Percentiles rank a stretch among this genome's conserved stretches.
Conservation (phyloP, 2,329 filamentous ascomycete genomes). For the Pseudogymnoascus sp. region DNA sequence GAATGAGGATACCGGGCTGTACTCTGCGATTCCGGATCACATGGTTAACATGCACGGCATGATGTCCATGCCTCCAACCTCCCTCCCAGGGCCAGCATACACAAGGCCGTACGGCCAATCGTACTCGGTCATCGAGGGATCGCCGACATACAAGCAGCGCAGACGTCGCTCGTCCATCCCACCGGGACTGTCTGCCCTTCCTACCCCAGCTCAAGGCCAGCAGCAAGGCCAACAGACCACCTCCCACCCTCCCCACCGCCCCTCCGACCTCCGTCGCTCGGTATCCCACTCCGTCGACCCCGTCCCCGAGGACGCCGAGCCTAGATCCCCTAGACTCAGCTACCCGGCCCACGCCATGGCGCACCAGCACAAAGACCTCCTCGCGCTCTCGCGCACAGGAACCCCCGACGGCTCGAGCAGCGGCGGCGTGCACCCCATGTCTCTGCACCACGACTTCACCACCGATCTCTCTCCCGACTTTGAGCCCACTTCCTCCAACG, state of each 20-base stretch:
- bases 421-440: conserved; percentile 36
- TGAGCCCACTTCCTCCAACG: conserved; percentile 24
- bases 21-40: conserved; percentile 89
- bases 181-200: conserved; percentile 61
- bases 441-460: conserved; percentile 67
- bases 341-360: conserved; percentile 56
- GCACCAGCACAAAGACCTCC: conserved; percentile 68
- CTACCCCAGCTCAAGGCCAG: conserved; percentile 49
- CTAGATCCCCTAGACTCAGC: conserved; percentile 66
- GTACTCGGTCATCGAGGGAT: conserved; percentile 94
- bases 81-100: conserved; percentile 72
- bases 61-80: conserved; percentile 83
- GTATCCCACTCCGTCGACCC: conserved; percentile 82
- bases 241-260: conserved; percentile 56
- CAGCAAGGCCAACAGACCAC: conserved; percentile 30
- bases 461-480: conserved; percentile 50
- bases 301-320: conserved; percentile 72
- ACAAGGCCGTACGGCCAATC: conserved; percentile 55
- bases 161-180: conserved; percentile 89
- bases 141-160: conserved; percentile 96
- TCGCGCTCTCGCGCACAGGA: conserved; percentile 79
- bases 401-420: conserved; percentile 49
- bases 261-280: conserved; percentile 84
- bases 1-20: conserved; percentile 93
- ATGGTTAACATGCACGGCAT: conserved; percentile 76